Evolutionary conservation across 257 asterid genomes (phyloP).

Genomic region (Thymus quinquecostatus): DNA sequence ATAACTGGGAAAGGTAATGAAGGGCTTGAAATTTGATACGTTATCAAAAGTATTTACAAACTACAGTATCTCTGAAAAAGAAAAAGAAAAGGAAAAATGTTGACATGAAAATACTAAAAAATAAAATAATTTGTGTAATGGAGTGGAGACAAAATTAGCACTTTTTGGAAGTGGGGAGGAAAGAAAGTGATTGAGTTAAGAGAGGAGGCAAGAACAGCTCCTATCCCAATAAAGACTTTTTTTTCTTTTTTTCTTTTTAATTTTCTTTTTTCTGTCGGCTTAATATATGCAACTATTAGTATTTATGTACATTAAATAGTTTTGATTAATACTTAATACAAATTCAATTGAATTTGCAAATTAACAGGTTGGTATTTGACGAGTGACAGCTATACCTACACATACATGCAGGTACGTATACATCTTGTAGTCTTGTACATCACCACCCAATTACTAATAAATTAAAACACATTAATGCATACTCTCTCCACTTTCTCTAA

Average conservation of each 20-base stretch:
- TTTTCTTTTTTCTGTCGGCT: neutral
- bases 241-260: neutral
- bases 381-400: constrained; percentile 17
- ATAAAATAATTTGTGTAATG: neutral
- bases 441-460: neutral
- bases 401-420: neutral
- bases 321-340: too few species aligned
- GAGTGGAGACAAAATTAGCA: neutral
- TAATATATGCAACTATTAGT: neutral
- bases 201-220: constrained; percentile 4
- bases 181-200: constrained; percentile 17
- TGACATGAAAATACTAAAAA: neutral
- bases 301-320: too few species aligned
- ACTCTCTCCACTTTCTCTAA: too few species aligned
- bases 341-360: too few species aligned
- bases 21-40: too few species aligned
- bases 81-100: too few species aligned
- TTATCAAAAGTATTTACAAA: too few species aligned
- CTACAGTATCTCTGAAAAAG: too few species aligned
- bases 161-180: constrained; percentile 19
- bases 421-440: neutral
- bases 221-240: constrained; percentile 20
- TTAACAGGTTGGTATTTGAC: constrained; percentile 27
- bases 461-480: too few species aligned
- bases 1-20: too few species aligned